These are phyloP conservation scores for Fraxinus greggii DNA, from an alignment of 305 asterid species.

Conservation along the genomic window DNA sequence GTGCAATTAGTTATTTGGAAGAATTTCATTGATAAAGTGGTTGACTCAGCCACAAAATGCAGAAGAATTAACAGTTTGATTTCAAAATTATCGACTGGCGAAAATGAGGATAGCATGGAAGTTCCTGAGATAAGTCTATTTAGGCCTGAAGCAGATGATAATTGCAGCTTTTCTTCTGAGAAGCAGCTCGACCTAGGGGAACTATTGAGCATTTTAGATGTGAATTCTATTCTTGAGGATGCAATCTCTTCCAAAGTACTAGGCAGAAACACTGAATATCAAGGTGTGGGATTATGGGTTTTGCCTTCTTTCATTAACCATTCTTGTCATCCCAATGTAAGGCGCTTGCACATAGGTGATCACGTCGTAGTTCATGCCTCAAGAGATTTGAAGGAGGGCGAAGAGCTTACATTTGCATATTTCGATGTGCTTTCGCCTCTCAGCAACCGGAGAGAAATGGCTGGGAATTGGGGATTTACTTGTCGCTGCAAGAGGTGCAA, in stretches of 20 bases:
- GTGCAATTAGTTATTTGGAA: constrained; percentile 75
- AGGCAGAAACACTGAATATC: constrained; percentile 60
- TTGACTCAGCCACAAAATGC: constrained; percentile 43
- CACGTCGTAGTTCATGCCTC: constrained; percentile 62
- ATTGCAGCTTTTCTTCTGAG: constrained; percentile 7
- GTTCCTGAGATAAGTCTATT: constrained; percentile 52
- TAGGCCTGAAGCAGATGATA: constrained; percentile 41
- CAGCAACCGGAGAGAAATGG: constrained; percentile 45
- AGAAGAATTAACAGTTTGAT: constrained; percentile 34
- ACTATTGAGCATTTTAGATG: constrained; percentile 59
- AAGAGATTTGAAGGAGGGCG: constrained; percentile 75
- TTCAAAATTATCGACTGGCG: constrained; percentile 50
- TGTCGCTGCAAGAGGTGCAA: constrained; percentile 70
- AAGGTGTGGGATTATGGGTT: constrained; percentile 81
- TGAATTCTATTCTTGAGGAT: constrained; percentile 66
- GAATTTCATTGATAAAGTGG: constrained; percentile 63
- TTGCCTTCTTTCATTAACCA: constrained; percentile 73
- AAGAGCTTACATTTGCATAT: constrained; percentile 70
- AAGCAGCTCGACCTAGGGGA: constrained; percentile 42
- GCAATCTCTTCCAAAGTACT: constrained; percentile 56
- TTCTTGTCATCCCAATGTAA: constrained; percentile 75
- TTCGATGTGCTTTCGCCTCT: constrained; percentile 59
- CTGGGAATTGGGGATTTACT: constrained; percentile 64
- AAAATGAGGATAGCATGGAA: constrained; percentile 42
- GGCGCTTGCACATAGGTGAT: constrained; percentile 81